phyloP scores from a whole-genome alignment of 345 rosid species.

The Hibiscus mutabilis region DNA sequence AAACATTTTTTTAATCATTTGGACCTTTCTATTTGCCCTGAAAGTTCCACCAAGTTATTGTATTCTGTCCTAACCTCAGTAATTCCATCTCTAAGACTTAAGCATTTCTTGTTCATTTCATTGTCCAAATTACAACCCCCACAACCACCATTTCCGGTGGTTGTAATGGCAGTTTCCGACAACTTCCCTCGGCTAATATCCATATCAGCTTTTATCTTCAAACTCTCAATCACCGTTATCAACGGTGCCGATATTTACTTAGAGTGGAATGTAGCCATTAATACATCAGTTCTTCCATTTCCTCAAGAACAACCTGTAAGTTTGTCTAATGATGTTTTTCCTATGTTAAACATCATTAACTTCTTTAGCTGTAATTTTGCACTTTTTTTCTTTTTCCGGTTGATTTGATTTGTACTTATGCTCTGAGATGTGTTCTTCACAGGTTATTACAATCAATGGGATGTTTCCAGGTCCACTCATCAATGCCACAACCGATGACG shows the following conservation, averaged over 20 bases:
- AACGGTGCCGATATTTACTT: constrained; percentile 22
- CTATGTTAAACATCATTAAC: not conserved
- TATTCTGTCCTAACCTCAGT: not conserved
- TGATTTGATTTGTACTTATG: not conserved
- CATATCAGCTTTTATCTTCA: not conserved
- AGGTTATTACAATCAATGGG: constrained; percentile 39
- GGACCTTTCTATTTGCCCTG: constrained; percentile 1
- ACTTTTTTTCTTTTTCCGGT: not conserved
- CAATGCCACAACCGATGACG: constrained; percentile 40
- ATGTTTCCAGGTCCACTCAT: constrained; percentile 47
- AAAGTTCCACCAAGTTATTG: not conserved
- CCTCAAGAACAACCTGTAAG: constrained; percentile 22
- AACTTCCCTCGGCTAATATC: not conserved
- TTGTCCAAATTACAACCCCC: not conserved
- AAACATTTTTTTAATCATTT: not conserved
- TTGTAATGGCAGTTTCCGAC: constrained; percentile 9
- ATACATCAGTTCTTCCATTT: constrained; percentile 10
- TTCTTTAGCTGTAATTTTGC: not conserved
- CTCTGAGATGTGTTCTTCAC: not conserved
- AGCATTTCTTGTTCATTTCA: not conserved
- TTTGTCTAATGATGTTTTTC: not conserved
- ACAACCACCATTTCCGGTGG: not conserved
- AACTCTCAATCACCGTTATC: not conserved
- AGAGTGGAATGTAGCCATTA: constrained; percentile 27
- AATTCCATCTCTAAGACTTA: not conserved